These are phyloP conservation scores for Yarrowia deformans DNA, from an alignment of 805 yeast species.

Conservation along the genomic window DNA sequence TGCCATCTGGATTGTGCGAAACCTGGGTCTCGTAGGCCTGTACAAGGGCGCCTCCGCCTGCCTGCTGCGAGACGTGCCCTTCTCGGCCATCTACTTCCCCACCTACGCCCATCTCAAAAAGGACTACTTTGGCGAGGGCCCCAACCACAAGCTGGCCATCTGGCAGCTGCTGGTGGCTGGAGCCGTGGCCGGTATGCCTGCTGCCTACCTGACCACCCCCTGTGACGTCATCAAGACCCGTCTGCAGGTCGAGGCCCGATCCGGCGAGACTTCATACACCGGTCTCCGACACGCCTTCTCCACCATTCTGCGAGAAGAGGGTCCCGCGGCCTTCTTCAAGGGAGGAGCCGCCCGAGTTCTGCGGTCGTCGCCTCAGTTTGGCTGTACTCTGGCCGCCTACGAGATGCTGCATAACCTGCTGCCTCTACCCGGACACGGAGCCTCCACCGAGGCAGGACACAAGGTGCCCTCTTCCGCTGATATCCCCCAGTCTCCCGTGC, in stretches of 20 bases:
- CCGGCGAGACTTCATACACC: conserved; percentile 76
- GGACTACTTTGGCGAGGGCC: conserved; percentile 82
- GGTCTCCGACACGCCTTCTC: conserved; percentile 80
- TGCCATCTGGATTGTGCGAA: conserved; percentile 76
- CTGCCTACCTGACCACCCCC: conserved; percentile 95
- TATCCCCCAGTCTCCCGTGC: conserved; percentile 47
- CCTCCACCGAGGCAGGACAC: conserved; percentile 55
- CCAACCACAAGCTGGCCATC: conserved; percentile 71
- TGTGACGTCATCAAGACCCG: conserved; percentile 97
- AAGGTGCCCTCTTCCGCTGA: conserved; percentile 51
- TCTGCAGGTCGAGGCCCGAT: conserved; percentile 80
- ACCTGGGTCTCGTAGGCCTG: conserved; percentile 82
- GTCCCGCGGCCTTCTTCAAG: conserved; percentile 85
- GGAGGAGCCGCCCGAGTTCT: conserved; percentile 95
- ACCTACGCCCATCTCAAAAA: conserved; percentile 92
- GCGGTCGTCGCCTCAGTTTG: conserved; percentile 97
- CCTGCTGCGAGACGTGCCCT: conserved; percentile 92
- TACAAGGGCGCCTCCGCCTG: conserved; percentile 94
- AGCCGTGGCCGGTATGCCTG: conserved; percentile 97
- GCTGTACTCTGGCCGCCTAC: conserved; percentile 96
- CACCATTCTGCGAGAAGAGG: conserved; percentile 82
- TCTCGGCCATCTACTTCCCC: conserved; percentile 96
- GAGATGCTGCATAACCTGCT: conserved; percentile 82
- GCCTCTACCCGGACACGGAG: conserved; percentile 62
- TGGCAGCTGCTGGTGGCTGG: conserved; percentile 89